Conservation (phyloP, 495 filamentous ascomycete genomes). For the Aspergillus bridgeri region DNA sequence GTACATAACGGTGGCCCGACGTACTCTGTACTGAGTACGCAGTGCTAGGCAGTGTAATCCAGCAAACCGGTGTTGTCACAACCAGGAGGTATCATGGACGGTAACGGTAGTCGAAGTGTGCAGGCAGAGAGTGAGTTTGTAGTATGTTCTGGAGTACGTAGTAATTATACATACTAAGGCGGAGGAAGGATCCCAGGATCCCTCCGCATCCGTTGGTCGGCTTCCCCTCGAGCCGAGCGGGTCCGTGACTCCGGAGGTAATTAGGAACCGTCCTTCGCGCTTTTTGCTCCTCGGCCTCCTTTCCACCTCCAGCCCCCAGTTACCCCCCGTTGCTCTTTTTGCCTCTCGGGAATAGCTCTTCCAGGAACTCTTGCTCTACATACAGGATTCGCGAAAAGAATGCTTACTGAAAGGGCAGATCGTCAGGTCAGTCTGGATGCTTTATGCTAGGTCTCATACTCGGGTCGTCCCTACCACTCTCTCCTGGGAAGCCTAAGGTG, state of each 20-base stretch:
- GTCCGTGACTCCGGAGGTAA: not conserved
- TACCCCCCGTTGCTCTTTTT: not conserved
- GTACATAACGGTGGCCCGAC: too few relatives aligned
- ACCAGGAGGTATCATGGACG: too few relatives aligned
- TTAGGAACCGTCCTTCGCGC: not conserved
- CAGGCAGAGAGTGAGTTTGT: too few relatives aligned
- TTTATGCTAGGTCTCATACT: not conserved
- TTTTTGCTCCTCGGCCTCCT: not conserved
- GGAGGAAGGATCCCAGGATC: too few relatives aligned
- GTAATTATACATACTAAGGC: too few relatives aligned
- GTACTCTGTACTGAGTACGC: too few relatives aligned
- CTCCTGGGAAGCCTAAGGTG: not conserved
- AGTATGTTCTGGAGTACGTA: too few relatives aligned
- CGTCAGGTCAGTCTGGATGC: not conserved
- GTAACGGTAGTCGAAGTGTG: too few relatives aligned
- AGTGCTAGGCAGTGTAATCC: too few relatives aligned
- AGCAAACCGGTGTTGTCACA: too few relatives aligned
- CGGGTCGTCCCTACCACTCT: not conserved
- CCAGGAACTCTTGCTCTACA: not conserved
- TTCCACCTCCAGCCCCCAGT: not conserved
- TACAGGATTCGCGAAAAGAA: not conserved
- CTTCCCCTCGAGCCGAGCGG: not conserved
- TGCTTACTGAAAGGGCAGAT: not conserved
- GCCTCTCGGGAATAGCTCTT: not conserved
- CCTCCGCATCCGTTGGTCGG: not conserved